Evolutionary conservation across 805 yeast species (phyloP).

Genomic region (Komagataella mondaviorum): DNA sequence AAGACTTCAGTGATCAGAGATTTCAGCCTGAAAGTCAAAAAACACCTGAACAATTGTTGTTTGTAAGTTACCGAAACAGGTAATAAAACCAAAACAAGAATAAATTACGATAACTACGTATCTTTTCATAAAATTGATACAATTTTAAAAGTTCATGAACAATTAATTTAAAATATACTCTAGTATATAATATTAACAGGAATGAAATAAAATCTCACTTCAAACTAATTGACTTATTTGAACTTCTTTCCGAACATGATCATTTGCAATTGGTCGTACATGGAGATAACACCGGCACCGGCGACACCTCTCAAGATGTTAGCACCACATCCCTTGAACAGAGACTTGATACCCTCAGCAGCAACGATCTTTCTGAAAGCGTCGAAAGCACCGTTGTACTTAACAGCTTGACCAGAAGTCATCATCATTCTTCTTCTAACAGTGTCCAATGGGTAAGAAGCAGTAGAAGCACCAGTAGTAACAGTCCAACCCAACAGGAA

Average conservation of each 20-base stretch:
- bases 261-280: constrained; percentile 94
- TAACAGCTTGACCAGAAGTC: constrained; percentile 98
- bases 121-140: neutral
- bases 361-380: constrained; percentile 87
- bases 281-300: constrained; percentile 98
- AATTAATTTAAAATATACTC: neutral
- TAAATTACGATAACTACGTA: neutral
- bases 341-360: constrained; percentile 85
- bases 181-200: neutral
- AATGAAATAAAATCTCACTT: neutral
- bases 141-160: neutral
- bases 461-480: constrained; percentile 97
- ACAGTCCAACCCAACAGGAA: constrained; percentile 96
- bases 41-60: neutral
- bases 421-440: constrained; percentile 99
- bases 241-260: constrained; percentile 94
- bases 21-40: too few relatives aligned
- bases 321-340: constrained; percentile 99
- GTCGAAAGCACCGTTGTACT: constrained; percentile 91
- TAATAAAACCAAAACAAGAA: neutral
- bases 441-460: constrained; percentile 98
- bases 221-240: constrained; percentile 29
- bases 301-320: constrained; percentile 99
- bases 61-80: neutral
- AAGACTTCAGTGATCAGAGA: too few relatives aligned